Conservation (phyloP, 2,329 filamentous ascomycete genomes). For the Botryotinia calthae region DNA sequence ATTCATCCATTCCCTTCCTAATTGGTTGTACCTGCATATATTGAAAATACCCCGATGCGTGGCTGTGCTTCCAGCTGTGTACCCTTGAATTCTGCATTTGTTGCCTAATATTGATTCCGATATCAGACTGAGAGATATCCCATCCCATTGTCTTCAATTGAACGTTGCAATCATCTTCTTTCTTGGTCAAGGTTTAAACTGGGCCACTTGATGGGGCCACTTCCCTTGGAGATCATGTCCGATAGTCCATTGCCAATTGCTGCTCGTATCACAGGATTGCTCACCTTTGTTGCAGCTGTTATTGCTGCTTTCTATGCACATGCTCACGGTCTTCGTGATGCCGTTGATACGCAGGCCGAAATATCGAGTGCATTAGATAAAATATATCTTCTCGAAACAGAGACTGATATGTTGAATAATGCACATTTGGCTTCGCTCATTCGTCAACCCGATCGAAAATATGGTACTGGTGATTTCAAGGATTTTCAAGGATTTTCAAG, state of each 20-base stretch:
- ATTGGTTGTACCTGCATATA: conserved; percentile 20
- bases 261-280: conserved; percentile 27
- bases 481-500: conserved; percentile 31
- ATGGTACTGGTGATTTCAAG: conserved; percentile 28
- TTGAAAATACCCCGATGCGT: conserved; percentile 6
- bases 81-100: conserved; percentile 4
- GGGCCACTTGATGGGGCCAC: background rate
- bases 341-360: conserved; percentile 30
- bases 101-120: conserved; percentile 12
- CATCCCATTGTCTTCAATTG: background rate
- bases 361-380: conserved; percentile 28
- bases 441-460: conserved; percentile 27
- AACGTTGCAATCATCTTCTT: background rate
- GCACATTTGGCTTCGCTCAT: conserved; percentile 27
- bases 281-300: conserved; percentile 28
- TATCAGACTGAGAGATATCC: conserved; percentile 14
- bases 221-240: conserved; percentile 1
- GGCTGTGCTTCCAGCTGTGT: conserved; percentile 14
- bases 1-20: background rate
- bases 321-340: conserved; percentile 26
- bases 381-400: conserved; percentile 28
- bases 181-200: background rate
- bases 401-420: conserved; percentile 31
- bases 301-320: conserved; percentile 28
- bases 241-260: conserved; percentile 23